These are phyloP conservation scores for Senecio squalidus DNA, from an alignment of 140 eudicot genomes.

Conservation along the genomic window DNA sequence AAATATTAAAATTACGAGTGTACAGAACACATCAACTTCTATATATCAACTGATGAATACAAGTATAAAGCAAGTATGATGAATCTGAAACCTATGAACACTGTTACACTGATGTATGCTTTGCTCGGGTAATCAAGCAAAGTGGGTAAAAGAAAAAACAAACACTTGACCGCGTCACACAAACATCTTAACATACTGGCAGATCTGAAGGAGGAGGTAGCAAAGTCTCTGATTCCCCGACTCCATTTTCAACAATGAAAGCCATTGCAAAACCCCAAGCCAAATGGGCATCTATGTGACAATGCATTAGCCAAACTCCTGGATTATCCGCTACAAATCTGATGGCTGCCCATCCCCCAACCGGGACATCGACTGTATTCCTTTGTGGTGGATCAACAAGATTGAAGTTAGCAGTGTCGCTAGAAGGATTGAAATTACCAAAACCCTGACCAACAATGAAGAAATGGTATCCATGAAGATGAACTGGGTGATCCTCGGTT, in stretches of 20 bases:
- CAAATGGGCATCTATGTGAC: constrained; percentile 92
- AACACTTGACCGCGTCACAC: constrained; percentile 2
- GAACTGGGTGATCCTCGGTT: constrained; percentile 80
- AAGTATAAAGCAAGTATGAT: constrained; percentile 8
- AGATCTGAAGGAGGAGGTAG: constrained; percentile 83
- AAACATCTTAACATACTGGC: constrained; percentile 52
- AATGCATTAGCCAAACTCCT: constrained; percentile 81
- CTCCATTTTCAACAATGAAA: constrained; percentile 76
- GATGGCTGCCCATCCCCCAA: constrained; percentile 82
- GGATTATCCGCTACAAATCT: constrained; percentile 88
- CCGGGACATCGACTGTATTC: constrained; percentile 67
- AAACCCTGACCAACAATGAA: constrained; percentile 71
- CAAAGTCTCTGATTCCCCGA: constrained; percentile 47
- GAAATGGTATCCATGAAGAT: constrained; percentile 85
- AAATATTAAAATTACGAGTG: neutral
- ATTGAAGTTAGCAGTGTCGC: constrained; percentile 62
- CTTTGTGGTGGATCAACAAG: constrained; percentile 76
- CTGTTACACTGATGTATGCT: neutral
- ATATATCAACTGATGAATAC: constrained; percentile 15
- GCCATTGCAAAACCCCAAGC: constrained; percentile 89
- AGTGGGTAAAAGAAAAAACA: neutral
- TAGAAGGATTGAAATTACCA: constrained; percentile 71
- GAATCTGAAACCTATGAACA: neutral
- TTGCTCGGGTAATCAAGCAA: constrained; percentile 15
- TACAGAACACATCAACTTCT: constrained; percentile 1